Conservation (phyloP, 1,139 yeast species). For the Debaryomycetaceae sp. region DNA sequence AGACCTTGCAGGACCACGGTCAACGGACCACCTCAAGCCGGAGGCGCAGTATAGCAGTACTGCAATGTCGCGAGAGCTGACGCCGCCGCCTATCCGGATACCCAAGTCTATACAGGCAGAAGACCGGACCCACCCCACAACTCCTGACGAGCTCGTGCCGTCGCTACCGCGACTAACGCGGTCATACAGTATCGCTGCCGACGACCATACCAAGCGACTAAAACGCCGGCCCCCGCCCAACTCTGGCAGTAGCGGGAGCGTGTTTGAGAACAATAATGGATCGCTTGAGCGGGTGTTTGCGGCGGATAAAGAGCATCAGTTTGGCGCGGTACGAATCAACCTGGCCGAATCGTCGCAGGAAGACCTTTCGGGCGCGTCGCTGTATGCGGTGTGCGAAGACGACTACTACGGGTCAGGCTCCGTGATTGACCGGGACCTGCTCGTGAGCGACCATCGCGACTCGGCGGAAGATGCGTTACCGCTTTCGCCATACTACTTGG, state of each 20-base stretch:
- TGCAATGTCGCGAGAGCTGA: too few species aligned
- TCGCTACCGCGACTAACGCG: too few species aligned
- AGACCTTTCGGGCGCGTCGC: background rate
- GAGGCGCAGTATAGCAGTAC: too few species aligned
- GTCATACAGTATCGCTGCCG: too few species aligned
- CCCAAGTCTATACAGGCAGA: too few species aligned
- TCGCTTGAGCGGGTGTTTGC: background rate
- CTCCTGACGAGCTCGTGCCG: too few species aligned
- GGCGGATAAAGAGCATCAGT: too few species aligned
- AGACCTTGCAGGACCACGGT: too few species aligned
- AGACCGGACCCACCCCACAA: too few species aligned
- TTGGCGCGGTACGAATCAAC: too few species aligned
- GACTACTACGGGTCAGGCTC: background rate
- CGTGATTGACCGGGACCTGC: background rate
- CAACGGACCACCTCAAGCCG: too few species aligned
- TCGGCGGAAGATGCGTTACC: background rate
- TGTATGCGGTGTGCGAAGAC: background rate
- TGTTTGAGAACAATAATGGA: background rate
- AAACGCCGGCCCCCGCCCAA: constrained; percentile 15
- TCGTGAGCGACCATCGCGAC: background rate
- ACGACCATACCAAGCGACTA: constrained; percentile 3
- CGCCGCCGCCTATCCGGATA: too few species aligned
- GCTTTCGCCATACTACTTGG: background rate
- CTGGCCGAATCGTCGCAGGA: background rate
- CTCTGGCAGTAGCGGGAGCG: background rate